Percentiles rank a stretch among this genome's conserved stretches.
These are phyloP conservation scores for thale cress (Arabidopsis thaliana) DNA, from an alignment of 345 rosid genomes.

Conservation along the genomic window TAIR10.1 NC_003071.7:1117001-1117500, in stretches of 20 bases:
- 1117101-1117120: slow-evolving; percentile 20
- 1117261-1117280: slow-evolving; percentile 38
- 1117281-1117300: neutral
- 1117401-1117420: neutral
- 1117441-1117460: slow-evolving; percentile 18
- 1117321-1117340: slow-evolving; percentile 17
- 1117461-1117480: slow-evolving; percentile 19
- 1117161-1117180: slow-evolving; percentile 68
- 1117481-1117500: slow-evolving; percentile 10
- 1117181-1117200: slow-evolving; percentile 91
- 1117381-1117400: neutral
- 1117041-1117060: slow-evolving; percentile 99
- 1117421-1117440: neutral
- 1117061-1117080: neutral
- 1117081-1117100: neutral
- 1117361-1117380: slow-evolving; percentile 6
- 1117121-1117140: neutral
- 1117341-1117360: neutral
- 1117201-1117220: slow-evolving; percentile 90
- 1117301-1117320: neutral
- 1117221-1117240: slow-evolving; percentile 93
- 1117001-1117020: slow-evolving; percentile 85
- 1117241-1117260: slow-evolving; percentile 80
- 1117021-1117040: slow-evolving; percentile 71
- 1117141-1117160: neutral